Percentiles rank a stretch among this genome's conserved stretches.
Conservation (phyloP, 331 rosid species). For the Quercus phellos region DNA sequence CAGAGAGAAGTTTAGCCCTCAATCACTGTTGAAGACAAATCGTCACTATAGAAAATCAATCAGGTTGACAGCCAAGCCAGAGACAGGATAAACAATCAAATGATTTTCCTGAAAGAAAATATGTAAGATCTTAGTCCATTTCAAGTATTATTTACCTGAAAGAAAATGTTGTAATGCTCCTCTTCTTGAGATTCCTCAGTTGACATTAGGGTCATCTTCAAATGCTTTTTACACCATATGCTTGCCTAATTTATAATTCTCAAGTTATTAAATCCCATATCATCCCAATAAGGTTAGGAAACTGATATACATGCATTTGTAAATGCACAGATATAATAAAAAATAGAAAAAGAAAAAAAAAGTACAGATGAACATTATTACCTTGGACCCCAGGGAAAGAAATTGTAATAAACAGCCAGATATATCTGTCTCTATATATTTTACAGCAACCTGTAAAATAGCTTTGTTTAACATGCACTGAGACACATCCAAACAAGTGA, state of each 20-base stretch:
- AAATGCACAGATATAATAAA: neutral
- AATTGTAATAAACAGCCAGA: conserved; percentile 42
- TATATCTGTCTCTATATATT: conserved; percentile 37
- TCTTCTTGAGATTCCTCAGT: conserved; percentile 82
- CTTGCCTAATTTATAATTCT: conserved; percentile 44
- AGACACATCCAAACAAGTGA: conserved; percentile 79
- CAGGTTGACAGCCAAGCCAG: neutral
- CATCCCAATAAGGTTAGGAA: neutral
- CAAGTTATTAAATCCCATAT: conserved; percentile 1
- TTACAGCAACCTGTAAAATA: conserved; percentile 50
- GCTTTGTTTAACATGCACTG: conserved; percentile 77
- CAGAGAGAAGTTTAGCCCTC: neutral
- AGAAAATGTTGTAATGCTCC: conserved; percentile 64
- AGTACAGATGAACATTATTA: conserved; percentile 17
- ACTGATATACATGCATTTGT: neutral
- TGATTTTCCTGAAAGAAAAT: conserved; percentile 63
- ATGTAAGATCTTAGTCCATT: neutral
- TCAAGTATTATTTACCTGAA: conserved; percentile 51
- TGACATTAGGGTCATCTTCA: conserved; percentile 81
- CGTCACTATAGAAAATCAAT: neutral
- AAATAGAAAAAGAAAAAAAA: neutral
- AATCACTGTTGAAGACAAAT: neutral
- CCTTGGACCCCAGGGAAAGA: conserved; percentile 75
- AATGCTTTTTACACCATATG: conserved; percentile 81
- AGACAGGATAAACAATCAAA: neutral